A percentile compares a stretch with the other conserved stretches of the same genome.
These are phyloP conservation scores for Saccharomycopsis sp. DNA, from an alignment of 805 yeast genomes.

Conservation along the genomic window DNA sequence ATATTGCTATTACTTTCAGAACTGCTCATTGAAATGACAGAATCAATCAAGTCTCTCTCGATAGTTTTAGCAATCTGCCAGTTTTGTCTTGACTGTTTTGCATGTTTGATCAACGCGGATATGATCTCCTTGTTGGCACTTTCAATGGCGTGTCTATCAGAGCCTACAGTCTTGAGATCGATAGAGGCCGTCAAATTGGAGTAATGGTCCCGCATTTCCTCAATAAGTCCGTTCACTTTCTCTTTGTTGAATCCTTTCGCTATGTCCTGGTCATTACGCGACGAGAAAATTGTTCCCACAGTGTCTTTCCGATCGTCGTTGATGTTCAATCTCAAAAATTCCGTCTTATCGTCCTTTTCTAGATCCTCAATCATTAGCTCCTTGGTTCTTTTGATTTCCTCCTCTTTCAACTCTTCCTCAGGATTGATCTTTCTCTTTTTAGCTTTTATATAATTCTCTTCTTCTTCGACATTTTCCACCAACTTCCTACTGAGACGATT, in stretches of 20 bases:
- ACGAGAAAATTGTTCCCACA: no score
- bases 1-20: background rate
- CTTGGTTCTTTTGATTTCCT: background rate
- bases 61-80: constrained; percentile 17
- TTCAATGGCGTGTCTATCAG: constrained; percentile 30
- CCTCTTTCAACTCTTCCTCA: constrained; percentile 32
- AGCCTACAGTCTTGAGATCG: constrained; percentile 14
- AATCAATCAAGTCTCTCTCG: no score
- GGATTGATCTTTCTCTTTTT: constrained; percentile 21
- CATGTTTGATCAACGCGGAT: constrained; percentile 9
- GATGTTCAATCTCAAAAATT: constrained; percentile 46
- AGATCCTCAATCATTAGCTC: constrained; percentile 38
- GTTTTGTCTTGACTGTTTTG: constrained; percentile 17
- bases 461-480: constrained; percentile 48
- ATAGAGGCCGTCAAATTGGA: constrained; percentile 1
- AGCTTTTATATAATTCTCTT: constrained; percentile 32
- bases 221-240: background rate
- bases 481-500: constrained; percentile 79
- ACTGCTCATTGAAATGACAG: no score
- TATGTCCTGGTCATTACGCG: no score
- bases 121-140: constrained; percentile 15
- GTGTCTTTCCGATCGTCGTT: constrained; percentile 19
- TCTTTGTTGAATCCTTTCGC: no score
- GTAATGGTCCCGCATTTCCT: background rate
- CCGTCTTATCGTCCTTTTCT: constrained; percentile 39